A percentile compares a stretch with the other conserved stretches of the same genome.
Conservation (phyloP, 2,329 filamentous ascomycete species). For the Botrytis squamosa region DNA sequence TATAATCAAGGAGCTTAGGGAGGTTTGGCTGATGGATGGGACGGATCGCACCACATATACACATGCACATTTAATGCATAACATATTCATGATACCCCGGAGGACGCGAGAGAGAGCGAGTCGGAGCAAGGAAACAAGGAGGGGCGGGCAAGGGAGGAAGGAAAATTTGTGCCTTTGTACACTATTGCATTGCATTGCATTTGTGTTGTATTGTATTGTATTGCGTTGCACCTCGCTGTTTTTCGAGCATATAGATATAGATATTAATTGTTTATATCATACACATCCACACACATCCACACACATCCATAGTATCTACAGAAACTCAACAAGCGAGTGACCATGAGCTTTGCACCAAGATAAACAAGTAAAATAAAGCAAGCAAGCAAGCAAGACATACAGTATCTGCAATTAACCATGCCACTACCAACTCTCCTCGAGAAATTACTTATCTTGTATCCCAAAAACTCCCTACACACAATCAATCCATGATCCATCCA, state of each 20-base stretch:
- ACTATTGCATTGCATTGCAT: conserved; percentile 11
- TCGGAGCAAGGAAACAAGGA: neutral
- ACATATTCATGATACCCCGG: conserved; percentile 17
- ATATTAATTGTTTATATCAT: conserved; percentile 1
- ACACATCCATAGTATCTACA: too few relatives aligned
- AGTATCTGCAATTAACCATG: neutral
- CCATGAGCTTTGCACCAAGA: neutral
- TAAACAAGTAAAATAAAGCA: neutral
- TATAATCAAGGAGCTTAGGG: neutral
- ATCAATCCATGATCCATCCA: neutral
- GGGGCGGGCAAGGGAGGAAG: neutral
- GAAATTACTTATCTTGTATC: neutral
- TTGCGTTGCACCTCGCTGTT: neutral
- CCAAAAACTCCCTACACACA: too few relatives aligned
- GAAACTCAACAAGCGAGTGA: neutral
- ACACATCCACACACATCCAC: neutral
- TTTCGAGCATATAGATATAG: conserved; percentile 5
- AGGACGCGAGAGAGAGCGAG: neutral
- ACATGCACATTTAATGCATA: conserved; percentile 6
- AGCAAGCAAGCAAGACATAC: neutral
- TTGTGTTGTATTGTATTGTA: conserved; percentile 7
- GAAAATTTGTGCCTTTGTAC: conserved; percentile 1
- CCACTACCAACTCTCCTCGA: neutral
- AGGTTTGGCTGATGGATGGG: conserved; percentile 2
- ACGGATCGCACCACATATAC: conserved; percentile 5